Base-by-base conservation (phyloP, 805 yeast genomes). In the Lachancea lanzarotensis region DNA sequence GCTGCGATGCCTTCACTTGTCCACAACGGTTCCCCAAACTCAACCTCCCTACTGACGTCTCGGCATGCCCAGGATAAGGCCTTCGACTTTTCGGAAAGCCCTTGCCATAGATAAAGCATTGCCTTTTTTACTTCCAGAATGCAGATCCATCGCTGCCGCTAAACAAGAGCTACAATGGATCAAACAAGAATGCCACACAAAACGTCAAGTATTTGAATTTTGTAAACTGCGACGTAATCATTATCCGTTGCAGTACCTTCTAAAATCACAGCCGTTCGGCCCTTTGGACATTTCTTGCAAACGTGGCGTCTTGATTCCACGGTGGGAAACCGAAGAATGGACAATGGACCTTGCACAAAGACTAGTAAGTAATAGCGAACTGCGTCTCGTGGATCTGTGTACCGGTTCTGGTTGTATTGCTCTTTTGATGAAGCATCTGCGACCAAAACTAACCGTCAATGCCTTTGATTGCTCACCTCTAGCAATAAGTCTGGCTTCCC, bases 321-420 rank as follows among this genome's bases (percentile, higher is more conserved):
- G 98, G 40, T 81, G 91, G 84, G 98, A 91, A 59, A 91, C 98
- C 0, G 98, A 91, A 60, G 95, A 88, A 56, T 91, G 97, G 97
- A 69, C 75, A 9, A 30, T 67, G 25, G 71, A 71, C 44, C 58
- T 84, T 17, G 62, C 68, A 0, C 48, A 39, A 10, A 33, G 53
- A 40, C 4, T 22, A 22, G 18, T 42, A 8, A 32, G 19, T 5
- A n/a, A 29, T 2, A 40, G 19, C 2, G 35, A 46, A n/a, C 19
- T 58, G 18, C 53, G 46, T 1, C 62, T 81, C 2, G 50, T 84
- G 8, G 97, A 90, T 65, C 69, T 86, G 22, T 89, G 96, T 52
- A 77, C 95, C 0, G 97, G 97, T 0, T 70, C 91, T 0, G 98
- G 98, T 0, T 91, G 98, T 59, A 76, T 93, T 20, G 81, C 88